phyloP scores from a whole-genome alignment of 768 basidiomycete species.

The Naematelia aurantialba region DNA sequence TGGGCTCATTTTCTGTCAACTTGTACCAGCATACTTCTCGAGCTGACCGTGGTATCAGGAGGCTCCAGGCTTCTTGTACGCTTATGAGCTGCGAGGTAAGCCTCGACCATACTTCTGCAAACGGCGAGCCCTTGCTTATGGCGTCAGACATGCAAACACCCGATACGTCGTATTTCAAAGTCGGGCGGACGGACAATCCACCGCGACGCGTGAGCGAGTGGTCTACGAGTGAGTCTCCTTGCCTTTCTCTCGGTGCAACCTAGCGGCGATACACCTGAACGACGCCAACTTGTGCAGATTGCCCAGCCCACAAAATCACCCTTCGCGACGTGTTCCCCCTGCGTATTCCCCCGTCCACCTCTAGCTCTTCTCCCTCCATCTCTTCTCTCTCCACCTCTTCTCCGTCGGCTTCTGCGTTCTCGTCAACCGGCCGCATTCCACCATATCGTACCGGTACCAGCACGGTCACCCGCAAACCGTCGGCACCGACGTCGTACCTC shows the following conservation, averaged over 20 bases:
- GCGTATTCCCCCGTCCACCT: background rate
- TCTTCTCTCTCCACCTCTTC: background rate
- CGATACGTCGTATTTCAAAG: constrained; percentile 39
- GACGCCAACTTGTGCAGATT: background rate
- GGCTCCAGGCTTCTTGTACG: constrained; percentile 44
- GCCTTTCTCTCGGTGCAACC: background rate
- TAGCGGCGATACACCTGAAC: background rate
- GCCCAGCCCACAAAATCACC: background rate
- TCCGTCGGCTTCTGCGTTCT: constrained; percentile 2
- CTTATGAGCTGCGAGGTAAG: constrained; percentile 46
- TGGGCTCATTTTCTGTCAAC: constrained; percentile 23
- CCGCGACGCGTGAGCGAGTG: constrained; percentile 46
- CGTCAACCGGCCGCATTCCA: constrained; percentile 5
- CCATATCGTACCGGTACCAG: background rate
- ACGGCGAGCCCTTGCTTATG: background rate
- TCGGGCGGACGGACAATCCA: constrained; percentile 48
- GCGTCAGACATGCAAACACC: constrained; percentile 40
- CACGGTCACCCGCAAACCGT: constrained; percentile 7
- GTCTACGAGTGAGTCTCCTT: constrained; percentile 38
- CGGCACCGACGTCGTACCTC: constrained; percentile 17
- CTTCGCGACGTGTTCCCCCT: background rate
- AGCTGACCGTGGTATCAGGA: too few species aligned
- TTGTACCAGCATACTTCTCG: too few species aligned
- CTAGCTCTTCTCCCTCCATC: background rate
- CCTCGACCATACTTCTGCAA: background rate